A percentile compares a stretch with the other conserved stretches of the same genome.
phyloP scores from a whole-genome alignment of 352 stramenopile species.

The Elongisporangium prolatum region DNA sequence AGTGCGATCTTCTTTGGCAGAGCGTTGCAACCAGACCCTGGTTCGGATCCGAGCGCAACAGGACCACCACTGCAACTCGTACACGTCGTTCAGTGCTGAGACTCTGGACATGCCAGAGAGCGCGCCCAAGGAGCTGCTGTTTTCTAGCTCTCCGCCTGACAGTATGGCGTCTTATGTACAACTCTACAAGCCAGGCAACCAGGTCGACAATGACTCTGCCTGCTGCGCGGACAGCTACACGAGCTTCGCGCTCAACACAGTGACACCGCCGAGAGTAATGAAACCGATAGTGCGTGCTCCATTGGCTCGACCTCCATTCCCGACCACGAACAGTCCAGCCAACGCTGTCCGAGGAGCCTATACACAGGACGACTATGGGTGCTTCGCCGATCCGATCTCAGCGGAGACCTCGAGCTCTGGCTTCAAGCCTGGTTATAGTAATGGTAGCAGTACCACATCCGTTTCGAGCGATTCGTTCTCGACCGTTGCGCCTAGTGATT shows the following conservation, averaged over 20 bases:
- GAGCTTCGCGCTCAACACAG: constrained; percentile 35
- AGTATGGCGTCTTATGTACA: constrained; percentile 2
- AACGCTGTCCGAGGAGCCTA: background rate
- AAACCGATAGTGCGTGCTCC: background rate
- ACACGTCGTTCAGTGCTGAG: constrained; percentile 67
- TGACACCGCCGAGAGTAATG: constrained; percentile 14
- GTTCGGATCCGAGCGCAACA: constrained; percentile 30
- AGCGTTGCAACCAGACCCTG: constrained; percentile 48
- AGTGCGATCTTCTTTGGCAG: background rate
- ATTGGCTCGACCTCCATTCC: background rate
- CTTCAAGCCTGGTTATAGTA: background rate
- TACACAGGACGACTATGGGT: background rate
- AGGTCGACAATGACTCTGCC: background rate
- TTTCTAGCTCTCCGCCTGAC: constrained; percentile 30
- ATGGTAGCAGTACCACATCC: background rate
- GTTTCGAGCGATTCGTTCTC: background rate
- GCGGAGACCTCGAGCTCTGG: background rate
- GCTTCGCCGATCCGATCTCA: background rate
- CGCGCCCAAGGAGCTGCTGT: constrained; percentile 31
- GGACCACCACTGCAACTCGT: constrained; percentile 48
- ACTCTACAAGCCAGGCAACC: background rate
- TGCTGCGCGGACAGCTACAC: constrained; percentile 33
- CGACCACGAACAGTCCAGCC: background rate
- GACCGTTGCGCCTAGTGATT: constrained; percentile 17
- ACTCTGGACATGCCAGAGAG: constrained; percentile 28